Evolutionary conservation across 164 flowering plant species (phyloP).

Genomic region (Piper longum): DNA sequence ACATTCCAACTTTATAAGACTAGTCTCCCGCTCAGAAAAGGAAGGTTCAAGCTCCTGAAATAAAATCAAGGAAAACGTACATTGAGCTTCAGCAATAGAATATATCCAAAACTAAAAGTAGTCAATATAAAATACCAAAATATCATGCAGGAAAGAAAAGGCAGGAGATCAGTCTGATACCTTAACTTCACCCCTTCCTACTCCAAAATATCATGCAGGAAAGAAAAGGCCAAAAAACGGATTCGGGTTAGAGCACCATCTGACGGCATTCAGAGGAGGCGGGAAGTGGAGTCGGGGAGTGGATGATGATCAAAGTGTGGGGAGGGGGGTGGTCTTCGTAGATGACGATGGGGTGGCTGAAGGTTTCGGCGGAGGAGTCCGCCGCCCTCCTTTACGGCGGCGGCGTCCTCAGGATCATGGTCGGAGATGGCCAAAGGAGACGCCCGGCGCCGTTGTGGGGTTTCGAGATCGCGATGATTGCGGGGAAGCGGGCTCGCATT

Average conservation of each 20-base stretch:
- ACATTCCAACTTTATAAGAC: slow-evolving; percentile 48
- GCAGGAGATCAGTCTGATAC: too few relatives aligned
- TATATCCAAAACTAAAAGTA: slow-evolving; percentile 5
- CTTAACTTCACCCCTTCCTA: too few relatives aligned
- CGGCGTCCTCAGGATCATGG: slow-evolving; percentile 70
- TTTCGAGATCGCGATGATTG: too few relatives aligned
- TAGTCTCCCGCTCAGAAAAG: slow-evolving; percentile 45
- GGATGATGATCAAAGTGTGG: slow-evolving; percentile 24
- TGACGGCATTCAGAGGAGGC: slow-evolving; percentile 83
- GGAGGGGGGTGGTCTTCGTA: slow-evolving; percentile 40
- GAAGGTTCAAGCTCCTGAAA: slow-evolving; percentile 62
- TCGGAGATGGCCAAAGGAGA: not conserved
- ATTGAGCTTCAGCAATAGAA: not conserved
- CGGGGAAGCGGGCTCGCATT: too few relatives aligned
- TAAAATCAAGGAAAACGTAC: slow-evolving; percentile 4
- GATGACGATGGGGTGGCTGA: slow-evolving; percentile 31
- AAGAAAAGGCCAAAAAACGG: not conserved
- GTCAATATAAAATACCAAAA: not conserved
- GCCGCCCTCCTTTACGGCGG: slow-evolving; percentile 32
- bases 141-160: too few relatives aligned
- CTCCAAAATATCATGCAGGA: too few relatives aligned
- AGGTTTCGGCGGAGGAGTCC: slow-evolving; percentile 18
- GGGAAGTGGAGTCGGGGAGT: slow-evolving; percentile 29
- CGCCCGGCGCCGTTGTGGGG: too few relatives aligned
- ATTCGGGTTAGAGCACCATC: slow-evolving; percentile 27